A percentile compares a stretch with the other conserved stretches of the same genome.
Evolutionary conservation across 129 eudicot species (phyloP).

Genomic region (Flaveria robusta): DNA sequence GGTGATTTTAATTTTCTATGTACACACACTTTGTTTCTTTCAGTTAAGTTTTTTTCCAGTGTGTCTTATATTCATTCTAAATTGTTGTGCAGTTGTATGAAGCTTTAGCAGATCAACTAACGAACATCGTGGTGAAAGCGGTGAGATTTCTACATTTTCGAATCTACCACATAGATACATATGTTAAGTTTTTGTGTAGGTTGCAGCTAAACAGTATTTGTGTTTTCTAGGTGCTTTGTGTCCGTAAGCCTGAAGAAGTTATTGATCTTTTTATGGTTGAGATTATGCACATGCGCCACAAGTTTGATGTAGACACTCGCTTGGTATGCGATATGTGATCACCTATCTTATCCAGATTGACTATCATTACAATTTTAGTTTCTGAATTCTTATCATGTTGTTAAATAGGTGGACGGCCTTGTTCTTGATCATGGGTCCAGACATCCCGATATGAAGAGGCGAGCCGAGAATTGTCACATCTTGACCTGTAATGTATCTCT

Average conservation of each 20-base stretch:
- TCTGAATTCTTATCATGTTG: slow-evolving; percentile 6
- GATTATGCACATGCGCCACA: slow-evolving; percentile 99
- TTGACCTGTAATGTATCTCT: slow-evolving; percentile 88
- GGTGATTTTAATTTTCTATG: slow-evolving; percentile 36
- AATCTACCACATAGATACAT: slow-evolving; percentile 7
- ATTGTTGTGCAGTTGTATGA: slow-evolving; percentile 70
- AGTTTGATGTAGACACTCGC: slow-evolving; percentile 96
- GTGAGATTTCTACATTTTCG: slow-evolving; percentile 47
- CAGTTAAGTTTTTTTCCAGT: not conserved
- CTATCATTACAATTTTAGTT: not conserved
- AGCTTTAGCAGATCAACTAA: slow-evolving; percentile 89
- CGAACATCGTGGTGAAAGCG: slow-evolving; percentile 75
- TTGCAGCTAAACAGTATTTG: not conserved
- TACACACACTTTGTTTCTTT: not conserved
- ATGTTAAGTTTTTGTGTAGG: not conserved
- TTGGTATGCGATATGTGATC: slow-evolving; percentile 54
- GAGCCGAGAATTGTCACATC: slow-evolving; percentile 91
- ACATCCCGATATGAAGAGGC: slow-evolving; percentile 97
- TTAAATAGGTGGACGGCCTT: slow-evolving; percentile 84
- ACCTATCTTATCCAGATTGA: not conserved
- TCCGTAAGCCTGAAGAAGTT: slow-evolving; percentile 87
- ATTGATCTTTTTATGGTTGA: slow-evolving; percentile 97
- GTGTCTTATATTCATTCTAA: not conserved
- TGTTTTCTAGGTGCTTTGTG: slow-evolving; percentile 73
- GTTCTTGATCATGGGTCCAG: slow-evolving; percentile 99